Percentiles rank a stretch among this genome's conserved stretches.
Conservation (phyloP, 208 protist species). For the Entamoeba dispar region DNA sequence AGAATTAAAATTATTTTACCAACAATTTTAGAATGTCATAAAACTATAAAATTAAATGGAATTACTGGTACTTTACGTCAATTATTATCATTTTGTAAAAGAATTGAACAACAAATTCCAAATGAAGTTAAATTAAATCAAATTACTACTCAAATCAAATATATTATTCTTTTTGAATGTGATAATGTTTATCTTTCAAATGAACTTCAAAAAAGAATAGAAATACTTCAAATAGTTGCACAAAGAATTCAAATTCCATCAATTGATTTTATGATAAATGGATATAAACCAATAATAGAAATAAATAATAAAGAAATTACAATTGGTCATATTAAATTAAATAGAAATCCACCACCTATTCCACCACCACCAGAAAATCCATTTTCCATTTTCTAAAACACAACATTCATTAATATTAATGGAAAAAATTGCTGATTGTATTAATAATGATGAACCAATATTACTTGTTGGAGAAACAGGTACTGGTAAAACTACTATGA, state of each 20-base stretch:
- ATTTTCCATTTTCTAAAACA: constrained; percentile 65
- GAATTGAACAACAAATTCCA: not conserved
- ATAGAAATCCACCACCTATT: not conserved
- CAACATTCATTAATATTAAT: constrained; percentile 63
- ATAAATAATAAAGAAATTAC: no score
- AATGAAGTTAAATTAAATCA: not conserved
- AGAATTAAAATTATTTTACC: not conserved
- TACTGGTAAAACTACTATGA: constrained; percentile 61
- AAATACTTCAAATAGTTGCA: not conserved
- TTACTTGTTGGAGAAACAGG: constrained; percentile 89
- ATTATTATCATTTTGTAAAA: not conserved
- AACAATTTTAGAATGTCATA: not conserved
- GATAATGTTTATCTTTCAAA: not conserved
- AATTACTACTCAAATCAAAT: not conserved
- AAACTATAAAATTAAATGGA: not conserved
- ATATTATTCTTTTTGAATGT: not conserved
- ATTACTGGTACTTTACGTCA: not conserved
- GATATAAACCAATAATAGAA: not conserved
- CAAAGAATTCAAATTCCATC: not conserved
- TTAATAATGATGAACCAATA: constrained; percentile 68
- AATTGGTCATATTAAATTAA: not conserved
- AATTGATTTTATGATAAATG: not conserved
- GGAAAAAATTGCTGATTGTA: constrained; percentile 64
- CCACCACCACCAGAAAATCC: no score
- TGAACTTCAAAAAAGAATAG: not conserved